Evolutionary conservation across 805 yeast species (phyloP).

Genomic region (Kuraishia piskuri): DNA sequence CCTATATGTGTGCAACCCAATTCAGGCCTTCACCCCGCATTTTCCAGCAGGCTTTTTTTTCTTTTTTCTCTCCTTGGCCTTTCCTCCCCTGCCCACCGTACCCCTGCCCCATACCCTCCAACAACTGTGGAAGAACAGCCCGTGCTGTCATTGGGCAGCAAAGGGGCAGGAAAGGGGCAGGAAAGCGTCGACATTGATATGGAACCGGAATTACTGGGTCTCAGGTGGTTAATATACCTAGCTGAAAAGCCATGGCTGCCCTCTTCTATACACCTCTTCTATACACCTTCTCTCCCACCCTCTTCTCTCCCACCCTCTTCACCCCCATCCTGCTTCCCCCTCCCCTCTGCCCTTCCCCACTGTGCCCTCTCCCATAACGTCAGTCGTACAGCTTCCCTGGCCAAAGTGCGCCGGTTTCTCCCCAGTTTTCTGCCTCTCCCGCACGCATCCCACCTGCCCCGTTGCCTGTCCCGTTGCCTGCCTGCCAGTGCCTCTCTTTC

Average conservation of each 20-base stretch:
- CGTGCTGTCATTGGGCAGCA: too few species aligned
- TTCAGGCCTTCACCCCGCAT: background rate
- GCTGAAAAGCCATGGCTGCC: too few species aligned
- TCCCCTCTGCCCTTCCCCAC: background rate
- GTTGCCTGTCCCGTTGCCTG: too few species aligned
- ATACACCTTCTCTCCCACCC: background rate
- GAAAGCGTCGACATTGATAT: too few species aligned
- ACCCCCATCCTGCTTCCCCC: background rate
- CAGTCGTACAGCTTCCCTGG: background rate
- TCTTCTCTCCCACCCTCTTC: background rate
- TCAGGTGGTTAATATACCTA: too few species aligned
- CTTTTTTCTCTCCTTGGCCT: too few species aligned
- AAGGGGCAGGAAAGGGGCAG: too few species aligned
- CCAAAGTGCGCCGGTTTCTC: background rate
- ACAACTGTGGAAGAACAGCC: background rate
- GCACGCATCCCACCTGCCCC: background rate
- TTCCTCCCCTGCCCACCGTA: background rate
- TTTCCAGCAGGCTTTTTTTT: background rate
- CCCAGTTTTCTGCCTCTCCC: background rate
- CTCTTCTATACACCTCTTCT: too few species aligned
- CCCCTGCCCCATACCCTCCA: background rate
- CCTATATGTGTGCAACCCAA: background rate
- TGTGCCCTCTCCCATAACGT: background rate
- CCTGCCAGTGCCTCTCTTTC: too few species aligned
- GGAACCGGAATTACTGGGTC: too few species aligned